Evolutionary conservation across 805 yeast species (phyloP).

Genomic region (Hanseniaspora opuntiae): DNA sequence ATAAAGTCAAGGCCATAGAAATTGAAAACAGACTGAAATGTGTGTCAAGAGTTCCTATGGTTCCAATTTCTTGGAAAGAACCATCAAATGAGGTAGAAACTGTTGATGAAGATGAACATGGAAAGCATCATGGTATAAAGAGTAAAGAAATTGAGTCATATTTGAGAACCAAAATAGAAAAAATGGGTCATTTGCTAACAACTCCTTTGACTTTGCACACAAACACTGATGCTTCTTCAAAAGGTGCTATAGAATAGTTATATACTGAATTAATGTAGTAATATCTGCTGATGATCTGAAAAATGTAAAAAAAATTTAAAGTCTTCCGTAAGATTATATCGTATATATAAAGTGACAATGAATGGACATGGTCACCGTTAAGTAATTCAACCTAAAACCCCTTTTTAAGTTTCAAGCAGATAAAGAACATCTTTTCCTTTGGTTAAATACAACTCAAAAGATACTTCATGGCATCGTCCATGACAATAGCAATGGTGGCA

Average conservation of each 20-base stretch:
- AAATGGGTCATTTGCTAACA: slow-evolving; percentile 89
- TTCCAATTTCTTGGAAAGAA: slow-evolving; percentile 79
- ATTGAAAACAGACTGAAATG: slow-evolving; percentile 68
- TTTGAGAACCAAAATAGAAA: slow-evolving; percentile 80
- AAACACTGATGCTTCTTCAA: not conserved
- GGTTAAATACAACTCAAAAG: not conserved
- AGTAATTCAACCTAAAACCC: too few relatives aligned
- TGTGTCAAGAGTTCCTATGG: slow-evolving; percentile 86
- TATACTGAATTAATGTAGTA: not conserved
- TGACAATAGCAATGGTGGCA: slow-evolving; percentile 12
- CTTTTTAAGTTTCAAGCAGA: too few relatives aligned
- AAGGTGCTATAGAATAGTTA: not conserved
- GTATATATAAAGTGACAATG: too few relatives aligned
- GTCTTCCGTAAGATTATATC: too few relatives aligned
- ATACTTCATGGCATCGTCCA: slow-evolving; percentile 8
- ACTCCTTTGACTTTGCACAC: slow-evolving; percentile 27
- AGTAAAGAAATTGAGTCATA: slow-evolving; percentile 85
- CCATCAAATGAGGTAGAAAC: slow-evolving; percentile 19
- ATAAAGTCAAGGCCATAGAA: slow-evolving; percentile 87
- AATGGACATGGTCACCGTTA: too few relatives aligned
- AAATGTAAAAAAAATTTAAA: not conserved
- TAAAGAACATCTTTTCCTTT: not conserved
- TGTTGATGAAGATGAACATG: not conserved
- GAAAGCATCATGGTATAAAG: slow-evolving; percentile 47
- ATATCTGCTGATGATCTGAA: not conserved